A percentile compares a stretch with the other conserved stretches of the same genome.
phyloP scores from a whole-genome alignment of 2,329 filamentous ascomycete species.

The Colletotrichum sp. region DNA sequence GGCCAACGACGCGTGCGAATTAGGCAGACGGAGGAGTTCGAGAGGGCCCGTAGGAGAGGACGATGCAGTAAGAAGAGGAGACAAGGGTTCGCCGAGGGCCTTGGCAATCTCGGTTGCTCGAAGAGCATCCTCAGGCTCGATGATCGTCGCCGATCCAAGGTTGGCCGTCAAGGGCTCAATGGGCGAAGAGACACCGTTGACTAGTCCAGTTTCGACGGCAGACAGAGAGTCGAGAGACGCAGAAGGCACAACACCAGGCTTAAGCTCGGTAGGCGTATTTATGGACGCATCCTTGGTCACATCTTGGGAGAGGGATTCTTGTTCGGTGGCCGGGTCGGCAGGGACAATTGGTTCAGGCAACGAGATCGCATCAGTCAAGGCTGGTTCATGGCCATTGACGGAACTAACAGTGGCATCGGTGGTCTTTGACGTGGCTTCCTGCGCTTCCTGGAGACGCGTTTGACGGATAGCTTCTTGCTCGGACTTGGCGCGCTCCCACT shows the following conservation, averaged over 20 bases:
- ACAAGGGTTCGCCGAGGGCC: not conserved
- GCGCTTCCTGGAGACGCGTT: conserved; percentile 58
- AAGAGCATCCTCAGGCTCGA: not conserved
- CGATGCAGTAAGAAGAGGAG: not conserved
- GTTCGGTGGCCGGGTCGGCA: not conserved
- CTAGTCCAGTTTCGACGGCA: not conserved
- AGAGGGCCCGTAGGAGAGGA: conserved; percentile 41
- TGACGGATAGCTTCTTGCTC: conserved; percentile 85
- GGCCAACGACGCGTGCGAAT: conserved; percentile 40
- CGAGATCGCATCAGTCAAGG: not conserved
- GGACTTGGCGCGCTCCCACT: conserved; percentile 88
- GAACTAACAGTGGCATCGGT: not conserved
- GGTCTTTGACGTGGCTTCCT: not conserved
- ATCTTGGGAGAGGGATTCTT: not conserved
- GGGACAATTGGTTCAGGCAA: not conserved
- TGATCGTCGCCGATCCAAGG: not conserved
- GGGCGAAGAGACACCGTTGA: not conserved
- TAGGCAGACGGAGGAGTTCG: conserved; percentile 60
- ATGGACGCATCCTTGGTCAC: not conserved
- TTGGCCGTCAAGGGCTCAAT: not conserved
- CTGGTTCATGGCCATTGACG: not conserved
- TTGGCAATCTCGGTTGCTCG: not conserved
- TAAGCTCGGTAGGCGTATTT: not conserved
- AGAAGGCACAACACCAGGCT: not conserved
- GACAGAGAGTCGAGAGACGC: not conserved